Base-by-base conservation (phyloP, 768 basidiomycete genomes). In the Amanita inopinata region DNA sequence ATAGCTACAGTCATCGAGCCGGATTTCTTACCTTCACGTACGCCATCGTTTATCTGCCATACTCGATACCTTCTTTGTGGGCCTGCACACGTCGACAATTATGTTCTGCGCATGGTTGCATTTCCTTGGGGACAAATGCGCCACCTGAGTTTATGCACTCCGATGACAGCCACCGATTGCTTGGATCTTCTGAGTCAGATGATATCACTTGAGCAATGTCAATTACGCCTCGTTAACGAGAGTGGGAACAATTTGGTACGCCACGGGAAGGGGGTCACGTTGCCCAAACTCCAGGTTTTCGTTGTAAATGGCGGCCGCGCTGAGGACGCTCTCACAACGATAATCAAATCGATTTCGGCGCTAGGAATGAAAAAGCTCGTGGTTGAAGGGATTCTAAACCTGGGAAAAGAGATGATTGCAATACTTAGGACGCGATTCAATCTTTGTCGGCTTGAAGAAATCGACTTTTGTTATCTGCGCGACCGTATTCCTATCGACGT, bases 261-360 rank as follows among this genome's bases (percentile, higher is more conserved):
- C 8, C 4, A 12, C 12, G 24, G 12, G 31, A 17, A 25, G 25
- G 10, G 17, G 8, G n/a, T 33, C 12, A 15, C 14, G 4, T 15
- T 42, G n/a, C 40, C 40, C n/a, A 42, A 42, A 24, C 33, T 42
- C 32, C 22, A 42, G 20, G 22, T 24, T 15, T 17, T 42, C 8
- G 4, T 22, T 14, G 19, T 42, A 7, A 33, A 42, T 11, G 33
- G 24, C 19, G n/a, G 34, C 18, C 40, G 40, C 10, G 40, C 34
- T 14, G 23, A 33, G 10, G 30, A 33, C 9, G 19, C 32, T 6
- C n/a, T n/a, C n/a, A n/a, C n/a, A n/a, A n/a, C n/a, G n/a, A 34
- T 42, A n/a, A 14, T 14, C 18, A 31, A 24, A 22, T 23, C 5
- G 3, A 31, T 42, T 12, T 12, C 17, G 4, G 23, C 34, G 23